A percentile compares a stretch with the other conserved stretches of the same genome.
These are phyloP conservation scores for Grigorovia jiainica DNA, from an alignment of 805 yeast genomes.

Conservation along the genomic window DNA sequence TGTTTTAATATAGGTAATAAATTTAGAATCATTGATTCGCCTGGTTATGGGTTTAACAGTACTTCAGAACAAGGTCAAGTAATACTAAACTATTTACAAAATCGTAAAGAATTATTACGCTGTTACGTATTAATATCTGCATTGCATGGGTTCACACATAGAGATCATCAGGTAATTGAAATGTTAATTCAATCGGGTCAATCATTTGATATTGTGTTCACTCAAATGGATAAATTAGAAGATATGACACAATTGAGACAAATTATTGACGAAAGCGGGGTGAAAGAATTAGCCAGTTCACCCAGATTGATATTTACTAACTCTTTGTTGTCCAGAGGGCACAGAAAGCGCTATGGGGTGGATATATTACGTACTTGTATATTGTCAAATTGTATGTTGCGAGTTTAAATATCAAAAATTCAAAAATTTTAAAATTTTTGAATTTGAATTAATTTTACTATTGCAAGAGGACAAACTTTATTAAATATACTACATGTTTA, in stretches of 20 bases:
- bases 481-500: too few relatives aligned
- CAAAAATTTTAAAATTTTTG: too few relatives aligned
- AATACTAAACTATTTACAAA: constrained; percentile 51
- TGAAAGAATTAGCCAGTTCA: constrained; percentile 34
- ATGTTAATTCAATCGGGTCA: constrained; percentile 45
- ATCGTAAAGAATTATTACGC: constrained; percentile 44
- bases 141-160: constrained; percentile 45
- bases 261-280: constrained; percentile 30
- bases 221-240: constrained; percentile 58
- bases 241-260: constrained; percentile 31
- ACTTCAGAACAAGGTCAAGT: constrained; percentile 57
- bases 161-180: constrained; percentile 46
- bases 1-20: constrained; percentile 58
- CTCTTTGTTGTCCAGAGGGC: constrained; percentile 29
- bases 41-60: constrained; percentile 82
- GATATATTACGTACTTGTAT: neutral
- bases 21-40: constrained; percentile 69
- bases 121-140: constrained; percentile 58
- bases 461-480: too few relatives aligned
- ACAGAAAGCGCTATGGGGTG: neutral
- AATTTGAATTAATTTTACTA: too few relatives aligned
- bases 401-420: too few relatives aligned
- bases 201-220: constrained; percentile 65
- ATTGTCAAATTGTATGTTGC: neutral
- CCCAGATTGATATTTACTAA: constrained; percentile 44